Percentiles rank a stretch among this genome's conserved stretches.
These are phyloP conservation scores for Helichrysum umbraculigerum DNA, from an alignment of 129 eudicot genomes.

Conservation along the genomic window DNA sequence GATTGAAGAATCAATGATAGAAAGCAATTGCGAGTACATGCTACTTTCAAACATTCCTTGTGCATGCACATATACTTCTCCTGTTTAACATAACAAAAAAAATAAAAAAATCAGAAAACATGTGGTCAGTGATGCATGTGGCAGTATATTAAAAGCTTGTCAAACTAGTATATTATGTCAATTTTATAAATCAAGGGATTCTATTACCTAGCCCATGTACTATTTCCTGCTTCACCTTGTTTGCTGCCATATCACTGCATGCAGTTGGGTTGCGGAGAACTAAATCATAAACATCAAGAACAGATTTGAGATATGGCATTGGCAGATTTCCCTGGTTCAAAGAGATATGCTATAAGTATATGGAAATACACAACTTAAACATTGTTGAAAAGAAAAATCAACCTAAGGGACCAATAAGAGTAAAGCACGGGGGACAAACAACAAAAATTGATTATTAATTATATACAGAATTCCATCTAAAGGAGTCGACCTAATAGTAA, in stretches of 20 bases:
- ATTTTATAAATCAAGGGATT: not conserved
- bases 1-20: constrained; percentile 56
- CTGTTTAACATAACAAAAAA: constrained; percentile 34
- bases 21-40: constrained; percentile 79
- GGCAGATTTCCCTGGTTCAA: constrained; percentile 91
- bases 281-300: constrained; percentile 82
- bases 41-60: constrained; percentile 76
- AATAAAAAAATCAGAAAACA: not conserved
- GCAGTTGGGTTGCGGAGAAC: constrained; percentile 61
- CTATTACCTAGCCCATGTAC: constrained; percentile 87
- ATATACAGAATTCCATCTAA: too few species aligned
- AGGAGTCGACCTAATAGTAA: too few species aligned
- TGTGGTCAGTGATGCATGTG: not conserved
- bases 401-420: not conserved
- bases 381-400: not conserved
- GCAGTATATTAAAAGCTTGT: not conserved
- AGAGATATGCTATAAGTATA: constrained; percentile 10
- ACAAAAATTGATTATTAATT: not conserved
- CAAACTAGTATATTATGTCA: not conserved
- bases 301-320: constrained; percentile 70
- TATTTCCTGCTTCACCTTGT: constrained; percentile 95
- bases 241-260: constrained; percentile 49
- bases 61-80: constrained; percentile 88
- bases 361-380: not conserved
- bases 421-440: not conserved